Evolutionary conservation across 306 rosid genomes (phyloP), one percentile per base, ranked within the genome.

Genomic region (Lathyrus tuberosus): DNA sequence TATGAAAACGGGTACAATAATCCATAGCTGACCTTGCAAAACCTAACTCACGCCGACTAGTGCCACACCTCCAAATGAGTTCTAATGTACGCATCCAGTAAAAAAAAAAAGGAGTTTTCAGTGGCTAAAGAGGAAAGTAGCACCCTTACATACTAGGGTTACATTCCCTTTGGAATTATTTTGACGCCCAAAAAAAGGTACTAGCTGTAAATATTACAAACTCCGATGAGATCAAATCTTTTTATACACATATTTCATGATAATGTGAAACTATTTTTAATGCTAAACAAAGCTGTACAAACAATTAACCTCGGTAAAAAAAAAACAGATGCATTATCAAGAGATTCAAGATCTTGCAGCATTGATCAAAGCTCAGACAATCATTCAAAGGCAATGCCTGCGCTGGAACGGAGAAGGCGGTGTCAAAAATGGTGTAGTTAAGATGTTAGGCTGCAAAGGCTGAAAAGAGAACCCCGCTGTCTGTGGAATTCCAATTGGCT

Each of bases 361-460:
- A 14, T 48, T 37, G 54, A 15, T 62, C 73, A 72, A 62, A 76
- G 63, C 47, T 38, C 15, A 72, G 64, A 66, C 49, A 61, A 47
- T 76, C 72, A 62, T 54, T 84, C 80, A 85, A 48, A 76, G 89
- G 84, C 86, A 90, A 79, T 76, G 94, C 6, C 87, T 77, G 4
- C 86, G 82, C 73, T 82, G 85, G 83, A 41, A 88, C 20, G 90
- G 78, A 43, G 96, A 78, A 72, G 95, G 84, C 82, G 83, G 10
- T 64, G 84, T 78, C 83, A 84, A 83, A 67, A 86, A 84, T 69
- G 87, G 87, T 52, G 88, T 81, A 22, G 83, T 83, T 68, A 86
- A 83, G 66, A 86, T 71, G 91, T 84, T 86, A 71, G 87, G 87
- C 88, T 88, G 97, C 95, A 88, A 40, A 18, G 91, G 87, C 59